These are phyloP conservation scores for Vaccinium macrocarpon DNA, from an alignment of 148 eudicot species.

Conservation along the genomic window DNA sequence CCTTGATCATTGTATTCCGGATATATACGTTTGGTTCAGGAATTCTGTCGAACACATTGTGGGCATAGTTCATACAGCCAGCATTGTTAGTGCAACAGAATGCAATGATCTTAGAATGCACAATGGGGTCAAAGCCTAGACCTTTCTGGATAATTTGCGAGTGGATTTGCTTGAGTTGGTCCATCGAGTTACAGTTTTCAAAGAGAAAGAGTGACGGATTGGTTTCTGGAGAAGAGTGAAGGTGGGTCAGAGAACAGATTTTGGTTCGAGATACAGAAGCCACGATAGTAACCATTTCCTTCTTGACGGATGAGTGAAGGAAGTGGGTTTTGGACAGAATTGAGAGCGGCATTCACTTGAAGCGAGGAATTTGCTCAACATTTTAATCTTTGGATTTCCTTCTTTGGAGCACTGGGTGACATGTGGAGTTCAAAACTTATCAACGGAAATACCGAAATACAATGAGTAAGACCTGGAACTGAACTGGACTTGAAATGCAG, in stretches of 20 bases:
- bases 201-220: constrained; percentile 8
- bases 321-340: background rate
- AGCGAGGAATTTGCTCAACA: constrained; percentile 4
- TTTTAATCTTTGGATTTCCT: background rate
- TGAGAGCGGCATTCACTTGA: constrained; percentile 6
- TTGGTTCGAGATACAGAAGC: background rate
- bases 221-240: constrained; percentile 9
- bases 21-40: constrained; percentile 26
- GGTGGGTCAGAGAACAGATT: background rate
- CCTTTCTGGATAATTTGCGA: constrained; percentile 22
- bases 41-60: constrained; percentile 31
- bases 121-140: constrained; percentile 15
- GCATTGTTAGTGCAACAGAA: constrained; percentile 19
- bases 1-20: constrained; percentile 38
- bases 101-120: constrained; percentile 25
- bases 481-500: background rate
- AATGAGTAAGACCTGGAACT: background rate
- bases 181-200: constrained; percentile 32
- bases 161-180: constrained; percentile 38
- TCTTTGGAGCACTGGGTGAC: background rate
- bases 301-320: background rate
- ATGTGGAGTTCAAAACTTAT: background rate
- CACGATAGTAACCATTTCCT: background rate
- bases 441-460: background rate
- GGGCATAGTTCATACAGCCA: constrained; percentile 33